Conservation (phyloP, 2,329 filamentous ascomycete genomes). For the Beauveria rudraprayagi region DNA sequence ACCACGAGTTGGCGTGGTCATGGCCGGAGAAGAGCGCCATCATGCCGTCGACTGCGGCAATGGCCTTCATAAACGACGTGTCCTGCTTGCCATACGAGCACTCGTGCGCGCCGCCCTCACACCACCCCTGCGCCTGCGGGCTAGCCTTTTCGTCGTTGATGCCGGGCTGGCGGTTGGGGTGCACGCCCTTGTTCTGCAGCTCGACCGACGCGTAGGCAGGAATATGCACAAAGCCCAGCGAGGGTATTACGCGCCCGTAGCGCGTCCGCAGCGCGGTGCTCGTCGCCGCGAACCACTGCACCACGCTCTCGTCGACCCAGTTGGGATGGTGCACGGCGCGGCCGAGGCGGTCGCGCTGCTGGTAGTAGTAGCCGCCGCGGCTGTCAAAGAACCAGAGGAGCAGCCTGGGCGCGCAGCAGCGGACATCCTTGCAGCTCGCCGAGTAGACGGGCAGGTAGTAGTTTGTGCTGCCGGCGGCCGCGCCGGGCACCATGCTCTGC, state of each 20-base stretch:
- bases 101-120: slow-evolving; percentile 28
- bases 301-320: slow-evolving; percentile 39
- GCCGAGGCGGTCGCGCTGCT: slow-evolving; percentile 24
- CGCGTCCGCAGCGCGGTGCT: slow-evolving; percentile 22
- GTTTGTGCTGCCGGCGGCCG: slow-evolving; percentile 35
- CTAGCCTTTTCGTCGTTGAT: slow-evolving; percentile 37
- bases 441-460: slow-evolving; percentile 39
- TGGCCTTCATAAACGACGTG: slow-evolving; percentile 52
- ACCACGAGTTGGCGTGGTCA: slow-evolving; percentile 57
- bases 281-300: slow-evolving; percentile 34
- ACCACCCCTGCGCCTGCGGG: slow-evolving; percentile 37
- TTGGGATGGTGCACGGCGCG: slow-evolving; percentile 28
- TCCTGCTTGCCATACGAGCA: slow-evolving; percentile 44
- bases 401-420: slow-evolving; percentile 29
- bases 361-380: slow-evolving; percentile 47
- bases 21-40: slow-evolving; percentile 57
- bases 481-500: slow-evolving; percentile 29
- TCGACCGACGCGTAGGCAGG: slow-evolving; percentile 32
- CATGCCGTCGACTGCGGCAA: slow-evolving; percentile 46
- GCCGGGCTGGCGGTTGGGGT: slow-evolving; percentile 32
- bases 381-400: slow-evolving; percentile 69
- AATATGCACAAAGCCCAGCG: slow-evolving; percentile 42
- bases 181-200: slow-evolving; percentile 23
- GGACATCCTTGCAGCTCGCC: slow-evolving; percentile 13
- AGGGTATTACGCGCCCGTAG: slow-evolving; percentile 31